Evolutionary conservation across 352 stramenopile species (phyloP).

Genomic region (Globisporangium apiculatum): DNA sequence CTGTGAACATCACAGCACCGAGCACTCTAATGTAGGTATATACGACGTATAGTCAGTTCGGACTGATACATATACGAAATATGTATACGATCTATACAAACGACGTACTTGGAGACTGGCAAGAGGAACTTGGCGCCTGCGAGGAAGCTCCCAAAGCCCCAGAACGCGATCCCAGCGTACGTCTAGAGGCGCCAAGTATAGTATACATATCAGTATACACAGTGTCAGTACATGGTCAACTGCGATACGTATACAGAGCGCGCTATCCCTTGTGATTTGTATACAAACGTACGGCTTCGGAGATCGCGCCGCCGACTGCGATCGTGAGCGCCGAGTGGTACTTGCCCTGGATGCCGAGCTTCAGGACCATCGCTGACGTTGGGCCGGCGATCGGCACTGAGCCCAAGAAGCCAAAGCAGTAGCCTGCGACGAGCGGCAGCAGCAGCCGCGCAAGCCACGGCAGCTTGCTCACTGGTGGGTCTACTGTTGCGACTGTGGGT

Average conservation of each 20-base stretch:
- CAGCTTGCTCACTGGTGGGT: slow-evolving; percentile 9
- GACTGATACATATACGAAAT: too few species aligned
- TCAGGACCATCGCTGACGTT: slow-evolving; percentile 85
- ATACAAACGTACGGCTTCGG: slow-evolving; percentile 50
- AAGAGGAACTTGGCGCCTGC: slow-evolving; percentile 77
- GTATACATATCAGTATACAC: not conserved
- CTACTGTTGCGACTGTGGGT: slow-evolving; percentile 1
- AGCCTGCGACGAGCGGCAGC: slow-evolving; percentile 68
- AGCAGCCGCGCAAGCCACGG: slow-evolving; percentile 55
- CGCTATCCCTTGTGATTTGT: not conserved
- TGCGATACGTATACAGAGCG: too few species aligned
- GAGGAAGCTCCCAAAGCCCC: slow-evolving; percentile 86
- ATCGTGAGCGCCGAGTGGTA: slow-evolving; percentile 76
- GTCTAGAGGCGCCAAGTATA: slow-evolving; percentile 28
- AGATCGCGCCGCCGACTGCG: slow-evolving; percentile 74
- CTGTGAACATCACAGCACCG: slow-evolving; percentile 79
- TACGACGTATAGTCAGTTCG: not conserved
- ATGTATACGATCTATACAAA: slow-evolving; percentile 4
- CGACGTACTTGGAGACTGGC: slow-evolving; percentile 74
- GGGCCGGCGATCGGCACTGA: slow-evolving; percentile 79
- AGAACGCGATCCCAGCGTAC: slow-evolving; percentile 85
- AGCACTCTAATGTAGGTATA: slow-evolving; percentile 38
- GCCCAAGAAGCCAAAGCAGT: slow-evolving; percentile 81
- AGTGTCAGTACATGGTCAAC: slow-evolving; percentile 2
- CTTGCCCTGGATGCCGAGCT: slow-evolving; percentile 83